A percentile compares a stretch with the other conserved stretches of the same genome.
These are phyloP conservation scores for Cladosporium sp. DNA, from an alignment of 2,329 filamentous ascomycete genomes.

Conservation along the genomic window DNA sequence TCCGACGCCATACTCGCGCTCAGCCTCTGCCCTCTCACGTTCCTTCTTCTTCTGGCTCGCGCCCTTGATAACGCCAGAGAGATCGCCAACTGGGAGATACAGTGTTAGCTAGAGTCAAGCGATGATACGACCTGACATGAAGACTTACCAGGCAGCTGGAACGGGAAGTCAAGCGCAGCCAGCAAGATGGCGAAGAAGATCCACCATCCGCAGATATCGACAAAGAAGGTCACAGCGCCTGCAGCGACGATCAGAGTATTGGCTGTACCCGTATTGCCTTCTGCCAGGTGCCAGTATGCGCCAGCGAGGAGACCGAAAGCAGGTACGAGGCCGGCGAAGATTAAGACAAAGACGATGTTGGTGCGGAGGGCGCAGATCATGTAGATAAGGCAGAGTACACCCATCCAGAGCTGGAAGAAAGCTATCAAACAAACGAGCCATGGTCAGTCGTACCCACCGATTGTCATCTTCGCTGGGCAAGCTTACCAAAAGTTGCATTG, in stretches of 20 bases:
- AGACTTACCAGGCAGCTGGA: constrained; percentile 42
- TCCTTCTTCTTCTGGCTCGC: constrained; percentile 34
- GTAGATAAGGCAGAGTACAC: constrained; percentile 62
- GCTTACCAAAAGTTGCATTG: constrained; percentile 52
- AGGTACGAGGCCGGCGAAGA: constrained; percentile 61
- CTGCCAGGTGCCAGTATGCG: constrained; percentile 55
- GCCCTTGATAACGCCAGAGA: constrained; percentile 43
- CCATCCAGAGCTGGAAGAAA: constrained; percentile 65
- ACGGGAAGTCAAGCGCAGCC: constrained; percentile 51
- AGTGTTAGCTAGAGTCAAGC: neutral
- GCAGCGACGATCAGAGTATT: constrained; percentile 34
- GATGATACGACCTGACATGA: too few species aligned
- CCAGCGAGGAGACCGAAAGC: constrained; percentile 58
- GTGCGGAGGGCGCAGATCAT: constrained; percentile 67
- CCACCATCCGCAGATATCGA: constrained; percentile 49
- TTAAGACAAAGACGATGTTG: constrained; percentile 65
- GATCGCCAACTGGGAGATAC: constrained; percentile 37
- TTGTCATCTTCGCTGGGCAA: neutral
- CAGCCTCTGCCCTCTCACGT: neutral
- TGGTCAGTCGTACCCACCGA: neutral
- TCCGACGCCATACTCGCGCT: neutral
- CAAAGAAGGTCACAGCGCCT: constrained; percentile 48
- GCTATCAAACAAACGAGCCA: constrained; percentile 24
- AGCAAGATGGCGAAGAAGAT: constrained; percentile 53
- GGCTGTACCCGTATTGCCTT: constrained; percentile 33